A percentile compares a stretch with the other conserved stretches of the same genome.
These are phyloP conservation scores for Candida arabinofermentans DNA, from an alignment of 805 yeast genomes.

Conservation along the genomic window DNA sequence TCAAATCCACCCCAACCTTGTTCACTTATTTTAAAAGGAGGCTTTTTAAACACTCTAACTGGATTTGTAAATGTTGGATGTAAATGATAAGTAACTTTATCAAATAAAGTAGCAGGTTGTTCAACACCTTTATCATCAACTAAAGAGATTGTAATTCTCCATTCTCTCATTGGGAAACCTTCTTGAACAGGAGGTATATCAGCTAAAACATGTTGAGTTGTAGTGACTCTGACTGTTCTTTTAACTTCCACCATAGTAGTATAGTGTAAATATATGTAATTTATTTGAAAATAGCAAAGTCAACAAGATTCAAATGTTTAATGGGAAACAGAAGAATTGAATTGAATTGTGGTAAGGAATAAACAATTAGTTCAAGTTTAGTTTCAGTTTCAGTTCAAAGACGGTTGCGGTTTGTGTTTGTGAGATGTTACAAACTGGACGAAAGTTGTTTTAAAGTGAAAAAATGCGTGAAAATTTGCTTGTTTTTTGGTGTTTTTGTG, in stretches of 20 bases:
- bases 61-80: conserved; percentile 96
- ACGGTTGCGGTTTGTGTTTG: too few species aligned
- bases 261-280: neutral
- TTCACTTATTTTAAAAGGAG: conserved; percentile 85
- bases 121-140: conserved; percentile 79
- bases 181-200: conserved; percentile 84
- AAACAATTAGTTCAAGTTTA: too few species aligned
- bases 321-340: too few species aligned
- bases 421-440: too few species aligned
- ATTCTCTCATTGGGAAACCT: conserved; percentile 89
- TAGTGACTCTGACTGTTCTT: conserved; percentile 84
- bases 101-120: conserved; percentile 82
- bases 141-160: conserved; percentile 77
- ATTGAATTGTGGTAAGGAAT: too few species aligned
- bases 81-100: conserved; percentile 86
- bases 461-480: too few species aligned
- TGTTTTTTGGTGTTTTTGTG: too few species aligned
- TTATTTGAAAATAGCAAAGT: neutral
- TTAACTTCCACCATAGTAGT: conserved; percentile 48
- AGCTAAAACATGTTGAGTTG: conserved; percentile 75
- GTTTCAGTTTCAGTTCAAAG: too few species aligned
- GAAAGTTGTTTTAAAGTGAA: too few species aligned
- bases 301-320: too few species aligned
- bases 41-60: conserved; percentile 68
- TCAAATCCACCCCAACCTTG: conserved; percentile 99